Evolutionary conservation across 129 eudicot genomes (phyloP).

Genomic region (Kitagawia praeruptora): DNA sequence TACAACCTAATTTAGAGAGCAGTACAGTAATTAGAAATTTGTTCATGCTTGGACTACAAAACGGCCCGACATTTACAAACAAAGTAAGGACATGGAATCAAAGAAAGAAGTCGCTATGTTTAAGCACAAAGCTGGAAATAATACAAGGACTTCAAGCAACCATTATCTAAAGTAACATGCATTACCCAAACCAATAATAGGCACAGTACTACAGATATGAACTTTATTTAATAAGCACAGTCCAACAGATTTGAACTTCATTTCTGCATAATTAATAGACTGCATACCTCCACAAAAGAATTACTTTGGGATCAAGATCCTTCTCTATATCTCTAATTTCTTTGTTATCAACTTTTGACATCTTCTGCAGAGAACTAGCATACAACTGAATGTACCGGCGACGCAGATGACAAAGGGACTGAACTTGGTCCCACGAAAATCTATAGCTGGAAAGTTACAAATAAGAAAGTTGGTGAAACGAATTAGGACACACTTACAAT

Average conservation of each 20-base stretch:
- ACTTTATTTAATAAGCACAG: background rate
- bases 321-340: slow-evolving; percentile 74
- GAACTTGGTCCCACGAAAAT: slow-evolving; percentile 86
- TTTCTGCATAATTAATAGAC: background rate
- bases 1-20: background rate
- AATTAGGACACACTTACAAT: slow-evolving; percentile 4
- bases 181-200: background rate
- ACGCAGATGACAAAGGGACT: slow-evolving; percentile 67
- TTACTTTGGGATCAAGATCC: slow-evolving; percentile 92
- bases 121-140: background rate
- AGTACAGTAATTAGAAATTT: background rate
- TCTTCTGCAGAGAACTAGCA: slow-evolving; percentile 63
- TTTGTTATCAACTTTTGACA: slow-evolving; percentile 36
- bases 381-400: slow-evolving; percentile 81
- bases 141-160: background rate
- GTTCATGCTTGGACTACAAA: background rate
- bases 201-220: background rate
- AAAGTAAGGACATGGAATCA: background rate
- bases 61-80: background rate
- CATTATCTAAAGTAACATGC: background rate
- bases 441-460: slow-evolving; percentile 52
- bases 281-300: slow-evolving; percentile 89
- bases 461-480: slow-evolving; percentile 13
- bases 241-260: background rate
- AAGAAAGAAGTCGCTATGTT: background rate